Base-by-base conservation (phyloP, 768 basidiomycete genomes). In the Leucocoprinus leucothites region DNA sequence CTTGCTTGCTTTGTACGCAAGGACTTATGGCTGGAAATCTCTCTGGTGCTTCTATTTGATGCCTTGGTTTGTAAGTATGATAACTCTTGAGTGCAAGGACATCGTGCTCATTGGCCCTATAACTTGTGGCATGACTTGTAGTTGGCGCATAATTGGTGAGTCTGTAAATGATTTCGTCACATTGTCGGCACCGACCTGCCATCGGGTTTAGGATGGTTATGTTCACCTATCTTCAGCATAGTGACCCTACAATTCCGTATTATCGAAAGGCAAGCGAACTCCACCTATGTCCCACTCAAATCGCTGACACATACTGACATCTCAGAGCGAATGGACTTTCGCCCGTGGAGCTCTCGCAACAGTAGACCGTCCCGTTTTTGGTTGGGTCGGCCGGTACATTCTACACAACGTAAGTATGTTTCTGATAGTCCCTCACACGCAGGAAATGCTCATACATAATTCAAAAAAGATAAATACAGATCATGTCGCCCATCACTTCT, bases 191-290 rank as follows among this genome's bases (percentile, higher is more conserved):
- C 58, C 53, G 50, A 53, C 40, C 57, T 9, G 34, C 25, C 13
- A 11, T 19, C 31, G 31, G 18, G 47, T 58, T 58, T 46, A 79
- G 82, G 82, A 81, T 85, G 61, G 80, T 84, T 48, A 79, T 78
- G 70, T 77, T 83, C 60, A 82, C 82, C 1, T 83, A 82, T 61
- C 70, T 86, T 11, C 84, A 85, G 43, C 84, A 86, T 60, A 82
- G 80, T 50, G 82, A 82, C 61, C 79, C 80, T 4, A 75, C 72
- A 0, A 73, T 85, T 25, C 83, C 84, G 0, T 82, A 84, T 58
- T 86, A 83, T 64, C 78, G 83, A 42, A 69, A 71, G 66, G 73
- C 71, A 51, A 28, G 60, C 24, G 5, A 35, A 51, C 26, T 44
- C 26, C 45, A 14, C 14, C 40, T 4, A 16, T n/a, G 16, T 9